Evolutionary conservation across 176 grass and related monocot species (phyloP), one percentile per base, ranked within the genome.

Genomic region (Alloteropsis semialata): DNA sequence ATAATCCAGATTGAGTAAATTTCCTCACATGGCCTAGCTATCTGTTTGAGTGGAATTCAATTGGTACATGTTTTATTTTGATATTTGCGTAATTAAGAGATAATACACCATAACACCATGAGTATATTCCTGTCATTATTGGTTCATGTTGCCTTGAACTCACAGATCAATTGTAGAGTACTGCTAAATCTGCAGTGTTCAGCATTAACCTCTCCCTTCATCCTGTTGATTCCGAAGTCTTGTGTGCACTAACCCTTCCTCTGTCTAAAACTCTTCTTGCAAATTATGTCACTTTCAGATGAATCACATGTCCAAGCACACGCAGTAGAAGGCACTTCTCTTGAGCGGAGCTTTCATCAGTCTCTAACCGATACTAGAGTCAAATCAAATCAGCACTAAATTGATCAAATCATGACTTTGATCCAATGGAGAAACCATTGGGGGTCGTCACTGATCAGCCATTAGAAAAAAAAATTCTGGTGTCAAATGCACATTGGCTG

Each of bases 381-480:
- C 5, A 74, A 53, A 49, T 22, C 81, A 74, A 70, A 64, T 55
- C 29, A 46, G 21, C 54, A 59, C 16, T 36, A 78, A 82, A 76
- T 22, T 32, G 0, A 28, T 32, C 53, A n/a, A 30, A 41, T 14
- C 13, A 28, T 50, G 11, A 10, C 19, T 60, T 72, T 24, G 32
- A 0, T 78, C 18, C 25, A 67, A 15, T 3, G 15, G 24, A 3
- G 7, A 70, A 3, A 13, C 22, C 38, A 69, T 42, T 69, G 5
- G 13, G 29, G n/a, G 41, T 44, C 21, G 12, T 45, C 41, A 44
- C n/a, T 45, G 13, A 27, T 28, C 13, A 68, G 65, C 65, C 37
- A 5, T 68, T 24, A 68, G 34, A 43, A 42, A 37, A 42, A 37
- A 1, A 41, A 41, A 4, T 68, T 36, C 21, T 14, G 36, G 65